Percentiles rank a stretch among this genome's conserved stretches.
phyloP scores from a whole-genome alignment of 2,329 filamentous ascomycete genomes.

The Pseudogymnoascus sp. region DNA sequence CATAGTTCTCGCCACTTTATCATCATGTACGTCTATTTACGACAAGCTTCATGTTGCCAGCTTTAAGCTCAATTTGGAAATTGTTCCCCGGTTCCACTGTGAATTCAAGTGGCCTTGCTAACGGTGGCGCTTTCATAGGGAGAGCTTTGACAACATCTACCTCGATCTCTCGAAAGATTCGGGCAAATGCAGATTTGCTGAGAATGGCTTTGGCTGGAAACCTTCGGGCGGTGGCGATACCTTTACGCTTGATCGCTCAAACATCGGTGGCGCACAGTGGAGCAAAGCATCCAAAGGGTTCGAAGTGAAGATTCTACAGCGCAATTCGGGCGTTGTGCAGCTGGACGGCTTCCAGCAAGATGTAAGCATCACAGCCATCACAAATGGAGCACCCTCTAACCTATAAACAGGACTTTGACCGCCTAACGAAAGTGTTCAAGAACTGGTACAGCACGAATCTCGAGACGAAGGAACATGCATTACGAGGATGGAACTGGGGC shows the following conservation, averaged over 20 bases:
- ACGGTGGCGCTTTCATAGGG: constrained; percentile 36
- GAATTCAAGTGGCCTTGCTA: not conserved
- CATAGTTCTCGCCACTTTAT: not conserved
- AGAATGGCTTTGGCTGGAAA: constrained; percentile 94
- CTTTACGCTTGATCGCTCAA: constrained; percentile 82
- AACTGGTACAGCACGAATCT: constrained; percentile 94
- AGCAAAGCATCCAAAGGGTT: constrained; percentile 86
- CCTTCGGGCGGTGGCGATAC: constrained; percentile 78
- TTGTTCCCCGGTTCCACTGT: not conserved
- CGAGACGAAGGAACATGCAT: constrained; percentile 85
- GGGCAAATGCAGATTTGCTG: constrained; percentile 90
- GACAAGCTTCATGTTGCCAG: constrained; percentile 4
- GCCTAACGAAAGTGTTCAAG: constrained; percentile 87
- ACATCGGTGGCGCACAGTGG: constrained; percentile 87
- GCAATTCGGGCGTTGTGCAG: constrained; percentile 79
- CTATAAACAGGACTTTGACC: constrained; percentile 66
- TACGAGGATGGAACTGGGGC: constrained; percentile 98
- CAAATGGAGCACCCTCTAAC: constrained; percentile 13
- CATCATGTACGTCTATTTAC: constrained; percentile 1
- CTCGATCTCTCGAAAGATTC: constrained; percentile 88
- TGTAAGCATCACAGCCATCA: constrained; percentile 33
- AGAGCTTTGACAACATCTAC: constrained; percentile 97
- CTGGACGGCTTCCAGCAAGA: constrained; percentile 93
- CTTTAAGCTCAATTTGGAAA: not conserved
- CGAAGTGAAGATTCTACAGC: constrained; percentile 84